Evolutionary conservation across 2,329 filamentous ascomycete genomes (phyloP).

Genomic region (Cladophialophora carrionii): DNA sequence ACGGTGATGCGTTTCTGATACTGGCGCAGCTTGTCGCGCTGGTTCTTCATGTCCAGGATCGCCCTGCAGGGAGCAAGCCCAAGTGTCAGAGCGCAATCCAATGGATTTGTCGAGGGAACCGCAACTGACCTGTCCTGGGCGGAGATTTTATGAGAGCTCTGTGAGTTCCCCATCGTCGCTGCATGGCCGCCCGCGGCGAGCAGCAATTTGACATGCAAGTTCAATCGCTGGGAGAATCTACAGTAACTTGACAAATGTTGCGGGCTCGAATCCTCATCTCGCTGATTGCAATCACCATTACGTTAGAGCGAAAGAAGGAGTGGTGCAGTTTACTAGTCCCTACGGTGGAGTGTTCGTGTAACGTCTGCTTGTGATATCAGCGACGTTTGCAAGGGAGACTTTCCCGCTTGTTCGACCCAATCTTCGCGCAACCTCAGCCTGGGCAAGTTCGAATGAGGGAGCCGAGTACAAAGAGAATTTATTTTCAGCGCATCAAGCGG

Average conservation of each 20-base stretch:
- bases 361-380: too few species aligned
- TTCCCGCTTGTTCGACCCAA: not conserved
- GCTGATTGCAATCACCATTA: not conserved
- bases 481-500: too few species aligned
- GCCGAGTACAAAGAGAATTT: too few species aligned
- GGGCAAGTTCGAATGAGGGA: too few species aligned
- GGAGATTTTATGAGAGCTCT: slow-evolving; percentile 67
- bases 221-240: not conserved
- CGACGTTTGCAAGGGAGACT: too few species aligned
- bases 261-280: not conserved
- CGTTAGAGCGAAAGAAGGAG: not conserved
- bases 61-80: slow-evolving; percentile 62
- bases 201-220: not conserved
- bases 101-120: not conserved
- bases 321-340: not conserved
- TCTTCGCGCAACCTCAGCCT: too few species aligned
- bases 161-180: slow-evolving; percentile 64
- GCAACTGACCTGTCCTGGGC: slow-evolving; percentile 79
- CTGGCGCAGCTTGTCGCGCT: slow-evolving; percentile 94
- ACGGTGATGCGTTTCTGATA: slow-evolving; percentile 89
- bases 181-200: slow-evolving; percentile 24
- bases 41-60: slow-evolving; percentile 95
- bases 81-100: not conserved
- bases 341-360: not conserved
- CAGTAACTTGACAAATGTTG: not conserved